phyloP scores from a whole-genome alignment of 2,329 filamentous ascomycete species.

The Allantophomopsis lycopodina region DNA sequence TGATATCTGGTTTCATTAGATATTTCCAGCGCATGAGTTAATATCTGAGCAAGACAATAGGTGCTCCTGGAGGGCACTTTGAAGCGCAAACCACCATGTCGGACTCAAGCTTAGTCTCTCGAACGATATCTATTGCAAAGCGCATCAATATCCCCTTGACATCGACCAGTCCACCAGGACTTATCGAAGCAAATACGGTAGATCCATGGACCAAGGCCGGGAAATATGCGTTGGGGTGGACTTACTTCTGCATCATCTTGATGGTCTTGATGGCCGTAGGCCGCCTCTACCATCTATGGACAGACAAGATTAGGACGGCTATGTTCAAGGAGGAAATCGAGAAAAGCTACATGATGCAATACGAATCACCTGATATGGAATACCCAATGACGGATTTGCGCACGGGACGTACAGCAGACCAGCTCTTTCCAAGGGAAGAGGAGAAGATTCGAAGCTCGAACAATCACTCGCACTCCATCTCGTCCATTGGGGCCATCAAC shows the following conservation, averaged over 20 bases:
- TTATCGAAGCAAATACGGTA: constrained; percentile 46
- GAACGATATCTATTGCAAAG: constrained; percentile 20
- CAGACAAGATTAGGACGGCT: constrained; percentile 83
- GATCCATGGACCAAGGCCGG: constrained; percentile 74
- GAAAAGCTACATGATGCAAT: constrained; percentile 30
- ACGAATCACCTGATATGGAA: constrained; percentile 44
- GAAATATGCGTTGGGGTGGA: constrained; percentile 79
- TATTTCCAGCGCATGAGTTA: too few relatives aligned
- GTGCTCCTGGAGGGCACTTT: constrained; percentile 5
- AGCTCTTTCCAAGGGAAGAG: constrained; percentile 56
- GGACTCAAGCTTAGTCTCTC: constrained; percentile 14
- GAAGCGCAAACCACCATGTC: constrained; percentile 6
- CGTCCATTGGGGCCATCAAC: constrained; percentile 62
- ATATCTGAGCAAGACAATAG: constrained; percentile 3
- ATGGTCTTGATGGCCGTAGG: constrained; percentile 53
- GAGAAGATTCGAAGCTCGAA: constrained; percentile 42
- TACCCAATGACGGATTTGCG: constrained; percentile 46
- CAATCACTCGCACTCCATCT: constrained; percentile 50
- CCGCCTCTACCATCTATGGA: constrained; percentile 79
- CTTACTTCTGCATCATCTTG: constrained; percentile 71
- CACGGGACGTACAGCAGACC: constrained; percentile 39
- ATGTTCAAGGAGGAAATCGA: constrained; percentile 63
- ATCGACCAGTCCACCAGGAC: constrained; percentile 42
- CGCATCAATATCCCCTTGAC: constrained; percentile 48
- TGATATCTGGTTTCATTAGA: too few relatives aligned